A percentile compares a stretch with the other conserved stretches of the same genome.
Conservation (phyloP, 225 moss, liverwort and hornwort species). For the Asterella californica region DNA sequence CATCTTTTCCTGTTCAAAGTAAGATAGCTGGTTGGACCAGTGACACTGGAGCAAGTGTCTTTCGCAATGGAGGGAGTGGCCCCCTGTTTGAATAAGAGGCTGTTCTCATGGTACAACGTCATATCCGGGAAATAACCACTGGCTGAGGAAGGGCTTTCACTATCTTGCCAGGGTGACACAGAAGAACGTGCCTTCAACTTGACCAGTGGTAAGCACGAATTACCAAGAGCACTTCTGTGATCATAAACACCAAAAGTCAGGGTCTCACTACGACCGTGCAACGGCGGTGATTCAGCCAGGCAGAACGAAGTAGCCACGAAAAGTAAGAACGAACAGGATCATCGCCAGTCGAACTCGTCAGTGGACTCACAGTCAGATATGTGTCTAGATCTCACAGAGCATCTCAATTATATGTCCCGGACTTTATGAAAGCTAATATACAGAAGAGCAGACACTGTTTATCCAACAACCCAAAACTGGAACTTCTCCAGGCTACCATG, state of each 20-base stretch:
- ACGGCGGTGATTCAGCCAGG: not conserved
- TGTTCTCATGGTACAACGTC: slow-evolving; percentile 25
- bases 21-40: slow-evolving; percentile 20
- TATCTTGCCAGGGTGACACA: slow-evolving; percentile 50
- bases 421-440: not conserved
- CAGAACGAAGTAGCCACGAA: not conserved
- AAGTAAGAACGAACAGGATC: not conserved
- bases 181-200: slow-evolving; percentile 54
- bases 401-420: slow-evolving; percentile 6
- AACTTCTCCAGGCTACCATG: not conserved
- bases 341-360: not conserved
- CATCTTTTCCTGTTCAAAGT: slow-evolving; percentile 19
- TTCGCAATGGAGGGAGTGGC: slow-evolving; percentile 30
- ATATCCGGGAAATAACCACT: slow-evolving; percentile 28
- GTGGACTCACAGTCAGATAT: not conserved
- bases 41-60: slow-evolving; percentile 41
- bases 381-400: not conserved
- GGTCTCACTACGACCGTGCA: not conserved
- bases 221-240: slow-evolving; percentile 68
- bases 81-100: slow-evolving; percentile 20
- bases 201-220: slow-evolving; percentile 45
- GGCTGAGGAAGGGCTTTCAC: slow-evolving; percentile 34
- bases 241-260: not conserved
- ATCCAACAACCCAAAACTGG: slow-evolving; percentile 4
- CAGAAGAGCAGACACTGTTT: not conserved